A percentile compares a stretch with the other conserved stretches of the same genome.
Conservation (phyloP, 2,329 filamentous ascomycete genomes). For the Allantophomopsis lycopodina region DNA sequence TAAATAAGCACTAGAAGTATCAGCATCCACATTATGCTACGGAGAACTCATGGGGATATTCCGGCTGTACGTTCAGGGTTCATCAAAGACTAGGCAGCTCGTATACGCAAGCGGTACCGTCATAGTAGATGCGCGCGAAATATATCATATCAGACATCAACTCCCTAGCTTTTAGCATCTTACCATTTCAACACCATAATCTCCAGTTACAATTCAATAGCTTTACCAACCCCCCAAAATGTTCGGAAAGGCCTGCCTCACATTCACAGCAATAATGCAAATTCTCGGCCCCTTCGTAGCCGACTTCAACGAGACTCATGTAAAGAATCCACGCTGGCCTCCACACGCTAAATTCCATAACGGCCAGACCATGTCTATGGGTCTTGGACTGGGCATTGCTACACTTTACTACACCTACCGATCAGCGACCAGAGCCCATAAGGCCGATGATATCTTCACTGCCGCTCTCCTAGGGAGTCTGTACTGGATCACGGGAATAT, state of each 20-base stretch:
- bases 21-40: too few species aligned
- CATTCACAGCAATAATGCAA: constrained; percentile 8
- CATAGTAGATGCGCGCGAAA: too few species aligned
- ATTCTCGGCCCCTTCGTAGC: constrained; percentile 16
- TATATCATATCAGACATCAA: too few species aligned
- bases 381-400: constrained; percentile 22
- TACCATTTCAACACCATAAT: too few species aligned
- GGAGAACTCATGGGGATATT: too few species aligned
- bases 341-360: constrained; percentile 37
- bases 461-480: constrained; percentile 25
- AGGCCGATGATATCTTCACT: constrained; percentile 11
- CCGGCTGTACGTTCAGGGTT: too few species aligned
- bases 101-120: too few species aligned
- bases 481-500: constrained; percentile 28
- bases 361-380: constrained; percentile 34
- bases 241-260: constrained; percentile 2
- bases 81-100: too few species aligned
- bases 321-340: constrained; percentile 32
- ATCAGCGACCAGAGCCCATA: neutral
- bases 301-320: constrained; percentile 28
- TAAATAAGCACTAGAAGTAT: too few species aligned
- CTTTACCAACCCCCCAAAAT: too few species aligned
- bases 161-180: too few species aligned
- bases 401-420: constrained; percentile 23
- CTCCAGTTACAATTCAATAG: too few species aligned